These are phyloP conservation scores for Boletus sensibilis DNA, from an alignment of 768 basidiomycete genomes.

Conservation along the genomic window DNA sequence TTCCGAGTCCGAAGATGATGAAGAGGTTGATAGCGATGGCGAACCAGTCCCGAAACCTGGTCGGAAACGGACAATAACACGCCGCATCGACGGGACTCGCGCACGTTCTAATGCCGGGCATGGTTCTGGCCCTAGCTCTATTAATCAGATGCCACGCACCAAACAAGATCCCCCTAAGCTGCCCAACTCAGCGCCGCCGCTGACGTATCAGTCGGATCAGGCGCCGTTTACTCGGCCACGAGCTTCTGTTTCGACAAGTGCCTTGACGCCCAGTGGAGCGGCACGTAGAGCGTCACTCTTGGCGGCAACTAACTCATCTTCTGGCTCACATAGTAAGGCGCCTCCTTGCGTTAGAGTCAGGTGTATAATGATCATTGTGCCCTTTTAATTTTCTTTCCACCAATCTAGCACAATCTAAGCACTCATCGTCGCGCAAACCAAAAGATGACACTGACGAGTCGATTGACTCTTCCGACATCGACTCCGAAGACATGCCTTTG, in stretches of 20 bases:
- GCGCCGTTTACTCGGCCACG: conserved; percentile 33
- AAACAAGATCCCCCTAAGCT: conserved; percentile 8
- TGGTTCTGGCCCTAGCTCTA: not conserved
- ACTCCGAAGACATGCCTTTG: conserved; percentile 62
- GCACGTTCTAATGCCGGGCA: conserved; percentile 25
- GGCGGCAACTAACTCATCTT: conserved; percentile 32
- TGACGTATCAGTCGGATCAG: conserved; percentile 16
- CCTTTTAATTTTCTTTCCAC: not conserved
- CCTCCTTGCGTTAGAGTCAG: not conserved
- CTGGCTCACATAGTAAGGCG: conserved; percentile 31
- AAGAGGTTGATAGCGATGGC: conserved; percentile 37
- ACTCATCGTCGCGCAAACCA: not conserved
- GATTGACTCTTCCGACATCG: conserved; percentile 37
- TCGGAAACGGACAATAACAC: conserved; percentile 37
- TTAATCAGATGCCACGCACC: not conserved
- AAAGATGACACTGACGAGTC: conserved; percentile 26
- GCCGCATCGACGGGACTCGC: conserved; percentile 8
- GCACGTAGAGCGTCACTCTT: conserved; percentile 50
- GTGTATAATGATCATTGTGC: not conserved
- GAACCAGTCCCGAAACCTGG: conserved; percentile 34
- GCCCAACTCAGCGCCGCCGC: conserved; percentile 32
- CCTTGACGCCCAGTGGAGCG: conserved; percentile 49
- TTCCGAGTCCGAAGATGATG: conserved; percentile 37
- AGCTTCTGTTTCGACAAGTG: conserved; percentile 60
- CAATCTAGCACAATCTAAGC: conserved; percentile 5